These are phyloP conservation scores for Neurospora tetraspora DNA, from an alignment of 495 filamentous ascomycete species.

Conservation along the genomic window DNA sequence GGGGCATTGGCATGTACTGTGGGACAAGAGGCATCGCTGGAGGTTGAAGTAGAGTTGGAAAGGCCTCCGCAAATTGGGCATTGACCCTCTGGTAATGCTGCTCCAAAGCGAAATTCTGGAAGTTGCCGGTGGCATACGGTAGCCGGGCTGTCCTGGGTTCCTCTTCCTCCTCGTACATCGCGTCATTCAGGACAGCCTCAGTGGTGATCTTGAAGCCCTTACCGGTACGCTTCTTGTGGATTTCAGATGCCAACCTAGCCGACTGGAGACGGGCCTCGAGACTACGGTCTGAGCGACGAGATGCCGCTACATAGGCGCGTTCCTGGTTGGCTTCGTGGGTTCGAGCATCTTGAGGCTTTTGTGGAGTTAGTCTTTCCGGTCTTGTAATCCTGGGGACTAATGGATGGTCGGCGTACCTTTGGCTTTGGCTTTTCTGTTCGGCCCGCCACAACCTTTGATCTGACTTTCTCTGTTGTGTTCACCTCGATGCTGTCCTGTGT, in stretches of 20 bases:
- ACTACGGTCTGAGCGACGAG: conserved; percentile 79
- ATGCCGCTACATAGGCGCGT: conserved; percentile 90
- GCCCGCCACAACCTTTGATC: background rate
- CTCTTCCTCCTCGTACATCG: conserved; percentile 97
- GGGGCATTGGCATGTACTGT: conserved; percentile 5
- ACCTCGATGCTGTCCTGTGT: background rate
- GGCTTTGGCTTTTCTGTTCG: background rate
- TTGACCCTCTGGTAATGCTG: conserved; percentile 46
- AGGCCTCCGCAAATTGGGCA: conserved; percentile 35
- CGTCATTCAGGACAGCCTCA: conserved; percentile 82
- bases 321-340: conserved; percentile 90
- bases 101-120: conserved; percentile 42
- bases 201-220: conserved; percentile 74
- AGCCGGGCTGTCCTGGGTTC: conserved; percentile 48
- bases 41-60: conserved; percentile 10
- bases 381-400: background rate
- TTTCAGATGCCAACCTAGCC: conserved; percentile 74
- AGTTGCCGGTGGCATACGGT: conserved; percentile 42
- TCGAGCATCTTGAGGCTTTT: conserved; percentile 18
- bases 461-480: background rate
- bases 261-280: conserved; percentile 86
- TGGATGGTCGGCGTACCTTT: background rate
- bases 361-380: background rate
- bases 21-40: conserved; percentile 7
- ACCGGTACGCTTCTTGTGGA: conserved; percentile 84